Evolutionary conservation across 495 filamentous ascomycete species (phyloP), one percentile per base, ranked within the genome.

Genomic region (Geopyxis carbonaria): DNA sequence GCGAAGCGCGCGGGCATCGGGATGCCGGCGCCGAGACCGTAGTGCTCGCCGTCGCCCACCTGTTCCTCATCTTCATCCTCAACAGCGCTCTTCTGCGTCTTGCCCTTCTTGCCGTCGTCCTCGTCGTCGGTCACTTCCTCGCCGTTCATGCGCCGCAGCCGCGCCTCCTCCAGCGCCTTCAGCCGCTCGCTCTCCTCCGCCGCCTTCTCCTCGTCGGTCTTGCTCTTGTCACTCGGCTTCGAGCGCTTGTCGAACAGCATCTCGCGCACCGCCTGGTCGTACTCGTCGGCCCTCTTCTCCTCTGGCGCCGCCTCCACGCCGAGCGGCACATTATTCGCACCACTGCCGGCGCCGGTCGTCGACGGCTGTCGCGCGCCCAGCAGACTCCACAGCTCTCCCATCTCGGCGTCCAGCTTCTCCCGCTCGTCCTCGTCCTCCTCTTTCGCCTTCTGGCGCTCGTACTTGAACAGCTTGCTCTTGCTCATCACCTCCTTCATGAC

Each of bases 401-500:
- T 67, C 14, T 78, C 76, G 53, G 83, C 76, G 43, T 82, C 75
- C 6, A 81, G 61, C 48, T 79, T 74, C 33, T 86, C 79, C 42
- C 80, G 68, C n/a, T 93, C 61, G 50, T 92, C 85, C 19, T 86
- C 84, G 50, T 97, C 86, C 31, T 93, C 84, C 43, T 95, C 89
- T 57, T 94, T 97, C 5, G 71, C 70, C 39, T 81, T 73, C 61
- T 95, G 91, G 15, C 89, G 76, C 60, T 94, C 84, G 43, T 81
- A 78, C 61, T 91, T 95, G 65, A 93, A 67, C 20, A 80, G 67
- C 56, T 95, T 99, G 2, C 91, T 95, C 60, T 95, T 99, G 25
- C 85, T 79, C 44, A 95, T 95, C 43, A 95, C 73, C 59, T 97
- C 91, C 48, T 87, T 78, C 78, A 94, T 93, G 22, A 95, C 80